These are phyloP conservation scores for Breviolum minutum DNA, from an alignment of 73 alveolate genomes.

Conservation along the genomic window DNA sequence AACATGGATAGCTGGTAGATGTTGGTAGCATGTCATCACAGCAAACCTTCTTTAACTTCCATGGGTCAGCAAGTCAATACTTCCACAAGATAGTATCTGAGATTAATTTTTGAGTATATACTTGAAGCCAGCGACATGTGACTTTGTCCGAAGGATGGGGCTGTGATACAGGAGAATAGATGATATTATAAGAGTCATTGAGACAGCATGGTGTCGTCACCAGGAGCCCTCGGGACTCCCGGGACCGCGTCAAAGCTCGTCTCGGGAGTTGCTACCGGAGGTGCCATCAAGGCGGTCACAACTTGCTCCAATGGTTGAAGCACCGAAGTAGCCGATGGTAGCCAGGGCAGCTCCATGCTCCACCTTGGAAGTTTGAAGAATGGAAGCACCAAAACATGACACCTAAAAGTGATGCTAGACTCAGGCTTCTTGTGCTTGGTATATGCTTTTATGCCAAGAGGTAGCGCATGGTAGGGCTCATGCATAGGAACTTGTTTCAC, in stretches of 20 bases:
- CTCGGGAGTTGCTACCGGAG: conserved; percentile 27
- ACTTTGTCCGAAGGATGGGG: background rate
- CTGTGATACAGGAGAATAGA: no score
- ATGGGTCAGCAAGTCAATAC: background rate
- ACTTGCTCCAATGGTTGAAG: background rate
- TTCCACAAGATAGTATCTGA: background rate
- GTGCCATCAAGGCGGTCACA: background rate
- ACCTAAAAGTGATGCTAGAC: no score
- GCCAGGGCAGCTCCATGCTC: no score
- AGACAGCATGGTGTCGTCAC: no score
- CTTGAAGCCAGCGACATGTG: background rate
- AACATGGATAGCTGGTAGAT: background rate
- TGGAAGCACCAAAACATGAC: no score
- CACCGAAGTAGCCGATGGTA: no score
- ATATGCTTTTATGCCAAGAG: no score
- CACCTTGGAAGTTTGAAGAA: no score
- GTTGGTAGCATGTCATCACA: background rate
- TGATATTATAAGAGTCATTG: no score
- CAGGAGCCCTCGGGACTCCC: conserved; percentile 32
- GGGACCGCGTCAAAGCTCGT: conserved; percentile 2
- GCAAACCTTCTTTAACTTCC: background rate
- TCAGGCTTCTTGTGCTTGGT: no score
- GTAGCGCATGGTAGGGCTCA: background rate
- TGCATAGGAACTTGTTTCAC: background rate
- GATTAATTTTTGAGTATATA: no score